Evolutionary conservation across 495 filamentous ascomycete genomes (phyloP), one percentile per base, ranked within the genome.

Genomic region (Aspergillus cavernicola): DNA sequence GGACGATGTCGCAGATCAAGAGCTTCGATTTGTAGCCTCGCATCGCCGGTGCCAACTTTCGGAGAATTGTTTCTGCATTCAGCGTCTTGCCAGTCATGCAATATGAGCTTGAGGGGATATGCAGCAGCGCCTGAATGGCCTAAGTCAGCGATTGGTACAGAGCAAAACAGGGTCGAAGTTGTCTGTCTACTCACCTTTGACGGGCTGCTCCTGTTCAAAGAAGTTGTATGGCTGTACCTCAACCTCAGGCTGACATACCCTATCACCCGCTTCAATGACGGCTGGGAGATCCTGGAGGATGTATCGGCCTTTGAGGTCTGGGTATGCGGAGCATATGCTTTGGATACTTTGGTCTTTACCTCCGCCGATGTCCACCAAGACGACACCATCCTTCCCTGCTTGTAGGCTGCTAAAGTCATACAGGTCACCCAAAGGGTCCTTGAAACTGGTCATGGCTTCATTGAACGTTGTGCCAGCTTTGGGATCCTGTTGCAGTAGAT

Each of bases 51-150:
- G 50, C 52, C 13, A 64, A 57, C 19, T 71, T 68, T 18, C 33
- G 48, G 8, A 78, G 62, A 15, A 78, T 68, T 28, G 24, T 49
- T 28, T 2, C 48, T 31, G 4, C 58, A 54, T 12, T 66, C 56
- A 11, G 66, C 32, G 29, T 70, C 66, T 1, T 65, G 61, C 61
- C 66, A 71, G 48, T 75, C 66, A 38, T 76, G 74, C 23, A 75
- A 51, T 33, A 78, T 64, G 18, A 41, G 55, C 11, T 68, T 66
- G 6, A 75, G 51, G 18, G 66, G 74, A 55, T 78, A 78, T 33
- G 66, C 69, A 23, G 63, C 67, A n/a, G 74, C 69, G 10, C 67
- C 66, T 64, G 6, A 3, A 23, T 41, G 6, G 9, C 24, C 24
- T 28, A 9, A 40, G n/a, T 19, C 3, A 7, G 4, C 18, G 1